phyloP scores from a whole-genome alignment of 768 basidiomycete genomes.

The Boletus vinaceobasis region DNA sequence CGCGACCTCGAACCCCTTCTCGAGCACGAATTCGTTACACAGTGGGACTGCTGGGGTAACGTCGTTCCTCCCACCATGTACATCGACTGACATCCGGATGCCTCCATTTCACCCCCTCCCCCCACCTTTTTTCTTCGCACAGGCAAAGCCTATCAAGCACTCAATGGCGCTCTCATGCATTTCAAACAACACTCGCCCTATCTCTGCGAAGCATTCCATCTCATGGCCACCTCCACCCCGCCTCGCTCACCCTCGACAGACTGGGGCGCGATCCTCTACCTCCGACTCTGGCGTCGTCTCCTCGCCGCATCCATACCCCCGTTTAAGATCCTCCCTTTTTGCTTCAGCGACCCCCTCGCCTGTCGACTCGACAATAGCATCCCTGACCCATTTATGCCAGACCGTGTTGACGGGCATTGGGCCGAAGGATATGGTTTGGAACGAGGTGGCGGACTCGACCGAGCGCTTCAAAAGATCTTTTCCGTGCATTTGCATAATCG shows the following conservation, averaged over 20 bases:
- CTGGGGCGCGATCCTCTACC: slow-evolving; percentile 92
- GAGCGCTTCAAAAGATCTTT: slow-evolving; percentile 69
- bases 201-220: slow-evolving; percentile 93
- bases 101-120: not conserved
- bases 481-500: slow-evolving; percentile 93
- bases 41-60: slow-evolving; percentile 97
- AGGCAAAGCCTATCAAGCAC: slow-evolving; percentile 72
- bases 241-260: slow-evolving; percentile 82
- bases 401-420: slow-evolving; percentile 55
- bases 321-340: slow-evolving; percentile 92
- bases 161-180: slow-evolving; percentile 94
- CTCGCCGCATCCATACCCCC: slow-evolving; percentile 70
- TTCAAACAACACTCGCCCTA: slow-evolving; percentile 89
- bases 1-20: slow-evolving; percentile 80
- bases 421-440: slow-evolving; percentile 50
- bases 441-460: slow-evolving; percentile 61
- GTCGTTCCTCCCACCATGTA: not conserved
- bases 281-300: slow-evolving; percentile 85
- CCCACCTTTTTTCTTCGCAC: not conserved
- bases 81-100: slow-evolving; percentile 1
- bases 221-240: slow-evolving; percentile 73
- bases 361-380: slow-evolving; percentile 89
- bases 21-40: slow-evolving; percentile 94
- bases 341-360: slow-evolving; percentile 87
- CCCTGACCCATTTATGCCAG: slow-evolving; percentile 81